Conservation (phyloP, 176 grass and related monocot genomes). For the Cenchrus fungigraminus region DNA sequence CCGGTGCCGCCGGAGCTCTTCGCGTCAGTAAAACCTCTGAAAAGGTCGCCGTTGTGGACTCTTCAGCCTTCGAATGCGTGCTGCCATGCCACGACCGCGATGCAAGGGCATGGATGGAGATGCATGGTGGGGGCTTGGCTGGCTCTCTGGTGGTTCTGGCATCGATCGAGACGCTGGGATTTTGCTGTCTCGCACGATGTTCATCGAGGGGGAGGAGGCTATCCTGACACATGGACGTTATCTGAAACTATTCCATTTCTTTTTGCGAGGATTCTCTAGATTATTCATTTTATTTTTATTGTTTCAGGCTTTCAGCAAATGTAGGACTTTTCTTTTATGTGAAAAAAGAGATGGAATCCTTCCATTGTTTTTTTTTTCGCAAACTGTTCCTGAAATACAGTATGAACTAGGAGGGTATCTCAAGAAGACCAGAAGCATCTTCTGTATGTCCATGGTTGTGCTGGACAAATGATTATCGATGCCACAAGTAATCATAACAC, state of each 20-base stretch:
- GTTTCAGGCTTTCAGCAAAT: not conserved
- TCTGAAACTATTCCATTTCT: not conserved
- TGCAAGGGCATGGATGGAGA: not conserved
- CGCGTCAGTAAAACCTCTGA: not conserved
- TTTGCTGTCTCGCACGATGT: not conserved
- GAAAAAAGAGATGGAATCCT: not conserved
- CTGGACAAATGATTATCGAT: not conserved
- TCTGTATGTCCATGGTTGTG: not conserved
- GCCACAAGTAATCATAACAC: not conserved
- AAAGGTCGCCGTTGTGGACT: not conserved
- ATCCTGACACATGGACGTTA: not conserved
- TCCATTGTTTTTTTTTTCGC: not conserved
- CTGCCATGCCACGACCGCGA: no score
- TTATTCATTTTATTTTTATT: not conserved
- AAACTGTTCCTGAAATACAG: not conserved
- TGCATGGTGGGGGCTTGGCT: not conserved
- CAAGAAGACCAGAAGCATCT: not conserved
- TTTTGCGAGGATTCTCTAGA: not conserved
- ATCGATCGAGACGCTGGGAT: not conserved
- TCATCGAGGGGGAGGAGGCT: not conserved
- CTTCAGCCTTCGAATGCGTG: not conserved
- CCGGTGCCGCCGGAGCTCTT: not conserved
- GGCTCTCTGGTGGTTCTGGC: not conserved
- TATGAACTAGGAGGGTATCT: not conserved
- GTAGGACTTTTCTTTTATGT: not conserved